Conservation (phyloP, 176 grass and related monocot species). For the Calamus simplicifolius region DNA sequence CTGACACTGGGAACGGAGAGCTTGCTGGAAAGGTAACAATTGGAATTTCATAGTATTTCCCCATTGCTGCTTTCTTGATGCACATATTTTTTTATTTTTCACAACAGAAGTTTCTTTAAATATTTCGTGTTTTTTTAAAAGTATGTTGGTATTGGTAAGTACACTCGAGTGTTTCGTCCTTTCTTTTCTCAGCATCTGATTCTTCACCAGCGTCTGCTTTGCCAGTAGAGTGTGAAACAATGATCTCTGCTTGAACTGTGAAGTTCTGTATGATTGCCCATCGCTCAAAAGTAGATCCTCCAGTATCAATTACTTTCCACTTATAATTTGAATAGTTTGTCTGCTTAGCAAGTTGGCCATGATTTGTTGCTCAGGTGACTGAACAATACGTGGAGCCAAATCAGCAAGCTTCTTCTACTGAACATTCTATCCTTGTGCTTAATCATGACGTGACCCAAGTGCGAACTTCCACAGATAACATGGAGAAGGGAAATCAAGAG, state of each 20-base stretch:
- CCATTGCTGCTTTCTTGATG: slow-evolving; percentile 1
- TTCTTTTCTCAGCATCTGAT: no score
- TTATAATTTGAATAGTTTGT: no score
- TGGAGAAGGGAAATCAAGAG: slow-evolving; percentile 12
- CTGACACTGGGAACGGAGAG: neutral
- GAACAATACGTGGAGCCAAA: slow-evolving; percentile 22
- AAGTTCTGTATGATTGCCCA: no score
- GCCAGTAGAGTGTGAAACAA: no score
- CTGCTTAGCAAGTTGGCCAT: neutral
- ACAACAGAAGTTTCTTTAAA: no score
- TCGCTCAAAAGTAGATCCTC: no score
- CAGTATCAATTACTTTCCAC: no score
- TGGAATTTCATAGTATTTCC: neutral
- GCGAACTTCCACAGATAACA: slow-evolving; percentile 21
- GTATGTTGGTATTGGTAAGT: no score
- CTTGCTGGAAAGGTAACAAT: slow-evolving; percentile 1
- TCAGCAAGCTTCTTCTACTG: slow-evolving; percentile 1
- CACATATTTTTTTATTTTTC: neutral
- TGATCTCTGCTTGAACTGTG: no score
- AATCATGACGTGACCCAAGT: slow-evolving; percentile 15
- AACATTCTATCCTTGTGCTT: slow-evolving; percentile 23
- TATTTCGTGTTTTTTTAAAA: no score
- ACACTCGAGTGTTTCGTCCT: no score
- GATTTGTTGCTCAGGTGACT: slow-evolving; percentile 36
- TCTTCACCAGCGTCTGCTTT: no score